A percentile compares a stretch with the other conserved stretches of the same genome.
These are phyloP conservation scores for Amylostereum areolatum DNA, from an alignment of 1,284 basidiomycete species.

Conservation along the genomic window DNA sequence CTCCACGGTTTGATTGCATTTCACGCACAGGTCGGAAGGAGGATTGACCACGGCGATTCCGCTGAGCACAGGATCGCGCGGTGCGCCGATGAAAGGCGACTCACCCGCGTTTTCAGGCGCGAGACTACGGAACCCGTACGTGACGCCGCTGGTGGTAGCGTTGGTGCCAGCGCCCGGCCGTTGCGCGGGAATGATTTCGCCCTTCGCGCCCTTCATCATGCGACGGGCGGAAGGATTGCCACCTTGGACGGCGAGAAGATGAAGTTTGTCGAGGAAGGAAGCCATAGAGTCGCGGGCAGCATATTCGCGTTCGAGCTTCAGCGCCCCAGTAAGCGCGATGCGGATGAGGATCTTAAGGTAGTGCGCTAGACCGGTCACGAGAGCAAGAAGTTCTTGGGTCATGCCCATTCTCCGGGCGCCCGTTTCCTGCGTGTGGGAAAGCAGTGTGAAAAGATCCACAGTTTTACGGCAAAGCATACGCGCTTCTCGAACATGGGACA, in stretches of 20 bases:
- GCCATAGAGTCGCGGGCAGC: slow-evolving; percentile 79
- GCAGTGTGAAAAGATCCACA: slow-evolving; percentile 94
- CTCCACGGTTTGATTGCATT: slow-evolving; percentile 88
- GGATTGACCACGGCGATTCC: slow-evolving; percentile 56
- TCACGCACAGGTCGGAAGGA: slow-evolving; percentile 86
- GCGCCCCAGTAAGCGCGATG: slow-evolving; percentile 92
- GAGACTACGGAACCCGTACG: slow-evolving; percentile 85
- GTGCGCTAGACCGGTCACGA: slow-evolving; percentile 97
- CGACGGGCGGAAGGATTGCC: slow-evolving; percentile 74
- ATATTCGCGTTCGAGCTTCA: slow-evolving; percentile 92
- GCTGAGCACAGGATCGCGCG: slow-evolving; percentile 35
- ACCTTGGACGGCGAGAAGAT: slow-evolving; percentile 84
- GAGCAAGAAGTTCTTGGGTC: slow-evolving; percentile 95
- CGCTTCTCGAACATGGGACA: slow-evolving; percentile 97
- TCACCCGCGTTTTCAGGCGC: slow-evolving; percentile 87
- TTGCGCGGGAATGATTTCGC: slow-evolving; percentile 44
- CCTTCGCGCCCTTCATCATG: slow-evolving; percentile 62
- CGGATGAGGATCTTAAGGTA: slow-evolving; percentile 99
- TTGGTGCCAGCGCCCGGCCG: slow-evolving; percentile 38
- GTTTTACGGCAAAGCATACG: slow-evolving; percentile 99
- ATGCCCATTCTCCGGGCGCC: slow-evolving; percentile 88
- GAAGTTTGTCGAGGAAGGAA: slow-evolving; percentile 88
- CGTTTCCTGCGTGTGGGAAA: slow-evolving; percentile 95
- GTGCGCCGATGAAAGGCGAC: slow-evolving; percentile 58
- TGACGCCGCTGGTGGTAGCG: slow-evolving; percentile 71